Base-by-base conservation (phyloP, 2,329 filamentous ascomycete species). In the Chaetomiaceae sp. region DNA sequence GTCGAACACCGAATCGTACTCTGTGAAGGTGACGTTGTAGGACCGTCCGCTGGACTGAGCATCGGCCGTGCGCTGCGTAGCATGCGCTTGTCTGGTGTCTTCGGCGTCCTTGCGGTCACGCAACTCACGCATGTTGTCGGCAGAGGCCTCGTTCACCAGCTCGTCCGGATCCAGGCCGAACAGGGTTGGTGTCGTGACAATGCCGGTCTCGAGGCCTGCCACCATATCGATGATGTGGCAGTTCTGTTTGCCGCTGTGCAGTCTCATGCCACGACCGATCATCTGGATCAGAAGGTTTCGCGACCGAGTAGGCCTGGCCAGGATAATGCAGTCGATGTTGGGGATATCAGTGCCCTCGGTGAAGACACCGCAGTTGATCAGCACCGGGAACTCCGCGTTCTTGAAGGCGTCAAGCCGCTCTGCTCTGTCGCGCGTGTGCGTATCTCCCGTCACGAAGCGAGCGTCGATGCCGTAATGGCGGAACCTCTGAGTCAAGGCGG, bases 161-260 rank as follows among this genome's bases (percentile, higher is more conserved):
- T 91, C 83, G 22, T 78, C 74, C 1, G 93, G 91, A 62, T 97
- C 87, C 7, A 98, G 79, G 1, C 93, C 93, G 57, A 97, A 96
- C 2, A 98, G 71, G 0, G 93, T 96, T 0, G 93, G 91, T 0
- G 88, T 89, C 0, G 89, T 94, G 3, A 95, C 78, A 42, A 98
- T 86, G 4, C 93, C 93, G 0, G 83, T 86, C 42, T 83, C 81
- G 18, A 97, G 70, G 30, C 83, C 88, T 0, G 90, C 85, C 0
- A 97, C 93, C 81, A 98, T 89, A 65, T 98, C 93, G 59, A 98
- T 94, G 49, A 98, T 75, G 63, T 97, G 93, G 57, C 93, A 98
- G 60, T 97, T 80, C 32, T 82, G 70, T 65, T 98, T 98, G 11
- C 78, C 85, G 1, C 82, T 73, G 62, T 88, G 77, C 32, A 96